Conservation (phyloP, 345 rosid species). For the Sisymbrium altissimum region DNA sequence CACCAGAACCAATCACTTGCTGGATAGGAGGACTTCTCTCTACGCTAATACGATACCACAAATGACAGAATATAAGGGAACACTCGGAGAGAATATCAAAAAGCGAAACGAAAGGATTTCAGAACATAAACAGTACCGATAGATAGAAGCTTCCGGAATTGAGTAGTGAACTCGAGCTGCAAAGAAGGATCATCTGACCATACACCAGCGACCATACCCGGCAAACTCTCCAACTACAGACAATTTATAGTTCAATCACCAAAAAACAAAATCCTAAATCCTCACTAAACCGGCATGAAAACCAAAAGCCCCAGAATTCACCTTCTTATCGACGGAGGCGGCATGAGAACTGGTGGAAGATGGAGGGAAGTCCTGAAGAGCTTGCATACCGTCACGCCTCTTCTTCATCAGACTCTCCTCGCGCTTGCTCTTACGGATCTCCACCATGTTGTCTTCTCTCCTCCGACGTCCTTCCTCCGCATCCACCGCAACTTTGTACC, state of each 20-base stretch:
- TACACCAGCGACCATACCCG: conserved; percentile 64
- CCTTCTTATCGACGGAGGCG: conserved; percentile 60
- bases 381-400: conserved; percentile 80
- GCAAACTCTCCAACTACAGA: conserved; percentile 75
- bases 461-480: conserved; percentile 89
- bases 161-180: conserved; percentile 85
- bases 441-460: conserved; percentile 94
- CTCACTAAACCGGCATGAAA: background rate
- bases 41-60: conserved; percentile 12
- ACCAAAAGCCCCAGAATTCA: background rate
- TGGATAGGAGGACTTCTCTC: conserved; percentile 88
- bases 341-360: conserved; percentile 42
- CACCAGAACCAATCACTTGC: conserved; percentile 74
- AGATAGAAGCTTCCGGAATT: conserved; percentile 81
- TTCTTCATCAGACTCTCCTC: conserved; percentile 93
- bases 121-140: conserved; percentile 62
- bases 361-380: conserved; percentile 42
- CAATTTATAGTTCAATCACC: background rate
- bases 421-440: conserved; percentile 88
- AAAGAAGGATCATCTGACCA: conserved; percentile 48
- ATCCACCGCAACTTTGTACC: conserved; percentile 83
- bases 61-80: background rate
- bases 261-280: conserved; percentile 12
- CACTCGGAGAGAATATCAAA: background rate
- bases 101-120: background rate